Evolutionary conservation across 2,329 filamentous ascomycete genomes (phyloP).

Genomic region (Botryosphaeria dothidea): DNA sequence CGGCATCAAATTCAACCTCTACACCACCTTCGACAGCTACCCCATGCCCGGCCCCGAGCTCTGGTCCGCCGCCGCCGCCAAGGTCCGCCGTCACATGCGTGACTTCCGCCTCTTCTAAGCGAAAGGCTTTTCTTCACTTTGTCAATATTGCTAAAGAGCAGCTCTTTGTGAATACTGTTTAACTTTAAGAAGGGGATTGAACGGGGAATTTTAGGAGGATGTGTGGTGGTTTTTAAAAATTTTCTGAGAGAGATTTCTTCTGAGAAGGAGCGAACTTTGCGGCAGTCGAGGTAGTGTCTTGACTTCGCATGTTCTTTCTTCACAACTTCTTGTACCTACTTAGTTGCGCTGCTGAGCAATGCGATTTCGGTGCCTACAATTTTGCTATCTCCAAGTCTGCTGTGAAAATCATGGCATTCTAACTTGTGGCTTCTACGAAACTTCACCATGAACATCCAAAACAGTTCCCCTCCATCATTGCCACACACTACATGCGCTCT

Average conservation of each 20-base stretch:
- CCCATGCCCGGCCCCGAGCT: constrained; percentile 36
- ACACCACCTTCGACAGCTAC: constrained; percentile 32
- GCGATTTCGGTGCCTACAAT: constrained; percentile 5
- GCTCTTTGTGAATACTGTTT: not conserved
- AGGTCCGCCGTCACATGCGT: constrained; percentile 27
- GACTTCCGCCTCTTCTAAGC: constrained; percentile 25
- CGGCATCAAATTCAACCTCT: constrained; percentile 45
- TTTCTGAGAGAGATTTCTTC: not conserved
- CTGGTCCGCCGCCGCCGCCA: constrained; percentile 27
- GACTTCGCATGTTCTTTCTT: not conserved
- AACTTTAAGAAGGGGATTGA: not conserved
- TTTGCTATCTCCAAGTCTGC: no score
- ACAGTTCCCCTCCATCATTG: no score
- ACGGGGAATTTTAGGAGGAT: not conserved
- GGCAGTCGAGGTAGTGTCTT: not conserved
- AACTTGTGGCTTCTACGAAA: no score
- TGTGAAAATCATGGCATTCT: not conserved
- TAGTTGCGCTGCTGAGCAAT: constrained; percentile 11
- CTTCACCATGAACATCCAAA: no score
- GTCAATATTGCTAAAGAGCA: not conserved
- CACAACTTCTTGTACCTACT: constrained; percentile 12
- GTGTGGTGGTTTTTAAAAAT: not conserved
- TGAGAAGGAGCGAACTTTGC: not conserved
- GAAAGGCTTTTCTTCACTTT: not conserved
- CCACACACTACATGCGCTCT: no score